Percentiles rank a stretch among this genome's conserved stretches.
phyloP scores from a whole-genome alignment of 768 basidiomycete genomes.

The Serendipita indica region DNA sequence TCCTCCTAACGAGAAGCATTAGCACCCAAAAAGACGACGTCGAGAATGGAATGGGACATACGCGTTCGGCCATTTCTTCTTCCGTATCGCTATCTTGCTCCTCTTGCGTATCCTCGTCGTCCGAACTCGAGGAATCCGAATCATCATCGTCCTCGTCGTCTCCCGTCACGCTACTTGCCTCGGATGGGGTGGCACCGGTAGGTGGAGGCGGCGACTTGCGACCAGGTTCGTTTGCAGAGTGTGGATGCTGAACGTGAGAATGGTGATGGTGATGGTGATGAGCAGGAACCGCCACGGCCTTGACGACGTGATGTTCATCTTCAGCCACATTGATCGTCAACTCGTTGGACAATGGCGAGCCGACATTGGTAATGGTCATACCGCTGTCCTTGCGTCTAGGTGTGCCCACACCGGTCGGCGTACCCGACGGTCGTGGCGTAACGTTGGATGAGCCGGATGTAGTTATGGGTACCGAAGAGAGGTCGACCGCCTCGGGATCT shows the following conservation, averaged over 20 bases:
- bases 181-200: background rate
- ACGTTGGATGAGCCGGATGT: too few species aligned
- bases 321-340: background rate
- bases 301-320: constrained; percentile 6
- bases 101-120: background rate
- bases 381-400: too few species aligned
- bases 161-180: background rate
- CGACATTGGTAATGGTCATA: too few species aligned
- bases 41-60: background rate
- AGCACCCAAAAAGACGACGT: background rate
- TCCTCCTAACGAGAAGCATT: background rate
- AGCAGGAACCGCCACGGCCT: constrained; percentile 2
- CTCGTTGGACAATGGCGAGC: too few species aligned
- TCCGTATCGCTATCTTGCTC: constrained; percentile 3
- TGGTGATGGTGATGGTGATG: too few species aligned
- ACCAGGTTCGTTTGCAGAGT: background rate
- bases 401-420: too few species aligned
- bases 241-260: background rate
- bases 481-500: too few species aligned
- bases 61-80: background rate
- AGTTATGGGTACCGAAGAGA: too few species aligned
- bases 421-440: too few species aligned
- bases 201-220: background rate
- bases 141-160: background rate
- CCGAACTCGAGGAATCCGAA: background rate